Evolutionary conservation across 352 stramenopile species (phyloP).

Genomic region (Phytopythium ostracodes): DNA sequence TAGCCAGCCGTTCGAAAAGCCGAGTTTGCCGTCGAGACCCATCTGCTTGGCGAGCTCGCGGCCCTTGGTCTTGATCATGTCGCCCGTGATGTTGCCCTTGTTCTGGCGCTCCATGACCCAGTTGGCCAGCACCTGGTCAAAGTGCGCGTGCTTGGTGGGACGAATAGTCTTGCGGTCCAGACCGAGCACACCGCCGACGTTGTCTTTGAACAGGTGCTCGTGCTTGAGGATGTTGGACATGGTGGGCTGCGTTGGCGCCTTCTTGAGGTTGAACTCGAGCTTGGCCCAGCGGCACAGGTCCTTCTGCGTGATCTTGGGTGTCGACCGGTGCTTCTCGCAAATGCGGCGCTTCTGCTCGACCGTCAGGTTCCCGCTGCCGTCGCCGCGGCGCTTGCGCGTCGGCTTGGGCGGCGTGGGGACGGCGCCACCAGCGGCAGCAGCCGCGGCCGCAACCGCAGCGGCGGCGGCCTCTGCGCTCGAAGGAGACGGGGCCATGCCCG

Average conservation of each 20-base stretch:
- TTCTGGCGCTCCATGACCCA: constrained; percentile 89
- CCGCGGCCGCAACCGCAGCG: constrained; percentile 1
- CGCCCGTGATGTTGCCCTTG: constrained; percentile 85
- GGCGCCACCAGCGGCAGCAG: constrained; percentile 8
- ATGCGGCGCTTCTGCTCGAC: constrained; percentile 87
- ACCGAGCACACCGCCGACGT: constrained; percentile 71
- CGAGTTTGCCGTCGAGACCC: constrained; percentile 73
- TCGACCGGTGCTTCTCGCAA: constrained; percentile 83
- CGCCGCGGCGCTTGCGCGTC: constrained; percentile 34
- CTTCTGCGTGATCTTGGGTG: constrained; percentile 88
- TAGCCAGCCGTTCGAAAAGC: constrained; percentile 86
- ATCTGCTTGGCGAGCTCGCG: constrained; percentile 82
- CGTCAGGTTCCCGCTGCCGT: constrained; percentile 77
- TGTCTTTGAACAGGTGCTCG: constrained; percentile 85
- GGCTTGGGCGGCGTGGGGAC: constrained; percentile 11
- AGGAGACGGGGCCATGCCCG: not conserved
- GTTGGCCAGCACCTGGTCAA: constrained; percentile 83
- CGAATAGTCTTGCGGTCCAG: constrained; percentile 84
- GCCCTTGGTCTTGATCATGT: constrained; percentile 87
- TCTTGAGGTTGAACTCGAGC: constrained; percentile 85
- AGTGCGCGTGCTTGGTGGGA: constrained; percentile 65
- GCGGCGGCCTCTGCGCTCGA: not conserved
- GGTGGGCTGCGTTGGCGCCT: constrained; percentile 73
- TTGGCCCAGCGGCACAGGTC: constrained; percentile 86
- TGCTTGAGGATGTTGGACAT: constrained; percentile 88